These are phyloP conservation scores for Alternaria tenuissima DNA, from an alignment of 2,329 filamentous ascomycete genomes.

Conservation along the genomic window DNA sequence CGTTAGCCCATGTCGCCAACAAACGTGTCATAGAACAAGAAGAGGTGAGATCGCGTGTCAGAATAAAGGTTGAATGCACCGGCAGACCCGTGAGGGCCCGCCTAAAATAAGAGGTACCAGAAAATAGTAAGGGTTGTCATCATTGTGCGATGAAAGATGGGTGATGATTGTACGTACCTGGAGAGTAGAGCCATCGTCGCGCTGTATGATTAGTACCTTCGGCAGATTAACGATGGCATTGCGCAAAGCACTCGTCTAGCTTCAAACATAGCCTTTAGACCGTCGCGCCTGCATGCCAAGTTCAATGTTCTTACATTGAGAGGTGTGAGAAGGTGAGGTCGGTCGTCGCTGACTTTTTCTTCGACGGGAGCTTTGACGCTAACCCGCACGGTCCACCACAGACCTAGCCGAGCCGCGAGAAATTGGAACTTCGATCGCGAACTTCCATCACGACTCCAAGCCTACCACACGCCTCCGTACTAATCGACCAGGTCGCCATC, in stretches of 20 bases:
- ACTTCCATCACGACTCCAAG: constrained; percentile 26
- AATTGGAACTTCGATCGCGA: constrained; percentile 24
- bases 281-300: background rate
- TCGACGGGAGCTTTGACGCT: constrained; percentile 14
- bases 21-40: constrained; percentile 3
- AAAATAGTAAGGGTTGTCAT: constrained; percentile 33
- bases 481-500: constrained; percentile 33
- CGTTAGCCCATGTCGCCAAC: constrained; percentile 18
- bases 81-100: constrained; percentile 38
- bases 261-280: constrained; percentile 1
- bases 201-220: constrained; percentile 42
- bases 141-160: constrained; percentile 18
- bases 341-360: constrained; percentile 21
- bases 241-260: background rate
- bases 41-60: constrained; percentile 32
- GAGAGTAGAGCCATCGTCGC: background rate
- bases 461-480: constrained; percentile 35
- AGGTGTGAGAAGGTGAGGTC: constrained; percentile 8
- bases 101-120: constrained; percentile 87
- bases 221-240: constrained; percentile 12
- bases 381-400: constrained; percentile 21
- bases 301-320: background rate
- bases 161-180: background rate
- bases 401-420: constrained; percentile 34
- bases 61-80: constrained; percentile 51